Evolutionary conservation across 495 filamentous ascomycete species (phyloP), one percentile per base, ranked within the genome.

Genomic region (Neurospora pannonica): DNA sequence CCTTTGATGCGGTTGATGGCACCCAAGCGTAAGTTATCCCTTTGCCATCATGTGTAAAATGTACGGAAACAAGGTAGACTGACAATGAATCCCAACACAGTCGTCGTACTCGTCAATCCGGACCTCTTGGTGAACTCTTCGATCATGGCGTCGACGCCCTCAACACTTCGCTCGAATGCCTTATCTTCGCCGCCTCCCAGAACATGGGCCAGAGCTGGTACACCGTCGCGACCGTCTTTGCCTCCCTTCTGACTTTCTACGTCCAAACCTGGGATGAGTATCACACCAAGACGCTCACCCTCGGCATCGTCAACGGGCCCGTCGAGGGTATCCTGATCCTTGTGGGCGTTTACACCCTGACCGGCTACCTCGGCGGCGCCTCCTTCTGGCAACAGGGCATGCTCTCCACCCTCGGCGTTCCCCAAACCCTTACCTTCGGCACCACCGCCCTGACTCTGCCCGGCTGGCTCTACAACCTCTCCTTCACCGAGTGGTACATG

Each of bases 221-320:
- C 79, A 97, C 96, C 2, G 87, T 98, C 13, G 81, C 95, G 74
- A 89, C 89, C 19, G 87, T 98, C 6, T 97, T 97, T 83, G 96
- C 91, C 74, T 78, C 75, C 42, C 73, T 82, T 40, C 85, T 95
- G 78, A 97, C 94, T 19, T 99, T 99, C 83, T 99, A 99, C 81
- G 91, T 99, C 31, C 96, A 98, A 81, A 99, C 96, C 38, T 99
- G 96, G 96, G 96, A 99, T 76, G 96, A 98, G 84, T 98, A 97
- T 83, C 97, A 98, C 84, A 99, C 96, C 43, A 93, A 97, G 80
- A 94, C 95, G 11, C 89, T 99, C 34, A 97, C 93, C 17, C 88
- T 99, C 1, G 96, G 96, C 71, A 85, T 98, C 77, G 87, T 99
- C 74, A 98, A 95, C 76, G 96, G 96, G 1, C 96, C 96, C 7